Conservation (phyloP, 352 stramenopile species). For the Pythium utonaiense region DNA sequence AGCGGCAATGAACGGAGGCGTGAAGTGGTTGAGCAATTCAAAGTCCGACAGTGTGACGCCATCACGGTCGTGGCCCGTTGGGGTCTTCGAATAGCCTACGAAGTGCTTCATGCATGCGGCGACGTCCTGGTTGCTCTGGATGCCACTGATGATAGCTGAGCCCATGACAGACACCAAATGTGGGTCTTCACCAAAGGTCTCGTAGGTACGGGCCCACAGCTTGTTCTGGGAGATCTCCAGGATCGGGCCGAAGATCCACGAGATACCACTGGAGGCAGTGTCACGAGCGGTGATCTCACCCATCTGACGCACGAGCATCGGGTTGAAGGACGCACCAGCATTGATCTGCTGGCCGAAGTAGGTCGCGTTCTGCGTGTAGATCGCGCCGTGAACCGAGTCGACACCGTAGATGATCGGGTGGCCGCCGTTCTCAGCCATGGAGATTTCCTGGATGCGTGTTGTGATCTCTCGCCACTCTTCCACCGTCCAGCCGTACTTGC, state of each 20-base stretch:
- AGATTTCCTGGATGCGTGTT: conserved; percentile 52
- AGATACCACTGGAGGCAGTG: conserved; percentile 57
- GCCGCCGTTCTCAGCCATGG: conserved; percentile 33
- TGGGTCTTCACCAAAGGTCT: conserved; percentile 87
- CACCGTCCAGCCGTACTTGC: conserved; percentile 40
- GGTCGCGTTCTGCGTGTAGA: conserved; percentile 57
- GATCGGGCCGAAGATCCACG: conserved; percentile 81
- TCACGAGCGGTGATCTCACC: conserved; percentile 54
- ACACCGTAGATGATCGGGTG: conserved; percentile 65
- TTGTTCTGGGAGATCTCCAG: conserved; percentile 60
- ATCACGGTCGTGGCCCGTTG: conserved; percentile 77
- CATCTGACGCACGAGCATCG: conserved; percentile 36
- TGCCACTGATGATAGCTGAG: conserved; percentile 36
- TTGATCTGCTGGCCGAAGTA: conserved; percentile 79
- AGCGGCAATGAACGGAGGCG: conserved; percentile 76
- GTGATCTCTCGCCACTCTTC: conserved; percentile 51
- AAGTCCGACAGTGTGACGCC: conserved; percentile 72
- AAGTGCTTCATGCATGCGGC: conserved; percentile 90
- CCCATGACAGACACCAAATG: conserved; percentile 53
- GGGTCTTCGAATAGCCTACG: conserved; percentile 85
- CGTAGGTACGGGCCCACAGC: conserved; percentile 66
- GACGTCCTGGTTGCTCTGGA: conserved; percentile 29
- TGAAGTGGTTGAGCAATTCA: conserved; percentile 84
- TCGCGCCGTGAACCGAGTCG: conserved; percentile 70
- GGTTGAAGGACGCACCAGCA: conserved; percentile 71